These are phyloP conservation scores for Hydnum rufescens DNA, from an alignment of 768 basidiomycete species.

Conservation along the genomic window DNA sequence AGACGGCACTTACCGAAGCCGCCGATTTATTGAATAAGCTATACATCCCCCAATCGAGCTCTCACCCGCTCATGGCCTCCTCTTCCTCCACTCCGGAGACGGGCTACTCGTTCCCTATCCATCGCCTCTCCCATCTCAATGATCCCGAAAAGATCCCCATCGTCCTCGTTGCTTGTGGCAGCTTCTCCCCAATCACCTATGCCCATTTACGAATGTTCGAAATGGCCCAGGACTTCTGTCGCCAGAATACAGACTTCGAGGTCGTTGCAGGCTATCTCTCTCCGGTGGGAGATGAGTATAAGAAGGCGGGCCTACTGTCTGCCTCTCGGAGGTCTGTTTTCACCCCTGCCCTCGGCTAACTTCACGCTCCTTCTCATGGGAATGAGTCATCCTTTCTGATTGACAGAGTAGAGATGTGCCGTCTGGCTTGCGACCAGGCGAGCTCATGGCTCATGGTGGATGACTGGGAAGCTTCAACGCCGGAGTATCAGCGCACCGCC, in stretches of 20 bases:
- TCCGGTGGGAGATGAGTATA: conserved; percentile 90
- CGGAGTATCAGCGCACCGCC: conserved; percentile 80
- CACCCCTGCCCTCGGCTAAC: neutral
- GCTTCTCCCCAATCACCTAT: conserved; percentile 96
- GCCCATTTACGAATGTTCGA: conserved; percentile 98
- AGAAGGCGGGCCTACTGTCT: conserved; percentile 83
- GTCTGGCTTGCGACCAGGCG: conserved; percentile 74
- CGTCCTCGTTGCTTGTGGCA: conserved; percentile 91
- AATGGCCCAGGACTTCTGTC: conserved; percentile 93
- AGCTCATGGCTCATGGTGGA: conserved; percentile 95
- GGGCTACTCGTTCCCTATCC: neutral
- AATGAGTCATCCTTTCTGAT: neutral
- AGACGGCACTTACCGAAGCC: no score
- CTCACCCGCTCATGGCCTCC: no score
- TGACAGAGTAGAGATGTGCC: conserved; percentile 66
- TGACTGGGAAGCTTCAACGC: conserved; percentile 89
- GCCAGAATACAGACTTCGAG: conserved; percentile 82
- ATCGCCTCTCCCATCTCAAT: neutral
- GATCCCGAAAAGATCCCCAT: conserved; percentile 35
- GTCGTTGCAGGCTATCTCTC: conserved; percentile 92
- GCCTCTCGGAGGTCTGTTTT: conserved; percentile 70
- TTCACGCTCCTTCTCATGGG: neutral
- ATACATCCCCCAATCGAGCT: no score
- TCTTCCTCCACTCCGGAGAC: neutral
- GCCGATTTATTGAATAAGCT: no score